phyloP scores from a whole-genome alignment of 108 stramenopile genomes.

The Conticribra guillardii region DNA sequence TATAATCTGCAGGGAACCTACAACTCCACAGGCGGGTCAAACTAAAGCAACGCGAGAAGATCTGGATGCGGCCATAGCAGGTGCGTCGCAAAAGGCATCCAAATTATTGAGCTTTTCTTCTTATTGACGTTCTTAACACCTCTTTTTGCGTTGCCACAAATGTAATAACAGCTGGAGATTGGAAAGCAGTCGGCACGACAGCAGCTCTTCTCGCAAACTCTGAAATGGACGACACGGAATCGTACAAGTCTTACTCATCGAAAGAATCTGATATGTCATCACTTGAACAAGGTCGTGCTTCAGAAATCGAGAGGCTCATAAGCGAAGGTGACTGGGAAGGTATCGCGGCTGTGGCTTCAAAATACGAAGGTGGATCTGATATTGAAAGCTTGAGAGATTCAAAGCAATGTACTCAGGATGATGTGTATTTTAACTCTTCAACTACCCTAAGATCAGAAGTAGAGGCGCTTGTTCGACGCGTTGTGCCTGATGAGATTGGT shows the following conservation, averaged over 20 bases:
- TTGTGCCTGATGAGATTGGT: constrained; percentile 62
- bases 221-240: constrained; percentile 49
- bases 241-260: constrained; percentile 12
- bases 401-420: constrained; percentile 4
- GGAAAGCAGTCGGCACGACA: constrained; percentile 87
- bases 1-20: constrained; percentile 3
- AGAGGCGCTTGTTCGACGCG: constrained; percentile 49
- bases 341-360: constrained; percentile 39
- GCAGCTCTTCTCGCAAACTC: constrained; percentile 75
- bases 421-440: no score
- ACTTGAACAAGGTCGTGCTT: constrained; percentile 23
- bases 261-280: constrained; percentile 12
- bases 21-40: constrained; percentile 3
- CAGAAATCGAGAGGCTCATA: constrained; percentile 44
- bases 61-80: constrained; percentile 76
- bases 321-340: constrained; percentile 54
- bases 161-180: constrained; percentile 63
- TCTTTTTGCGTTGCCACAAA: no score
- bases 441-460: constrained; percentile 50
- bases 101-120: no score
- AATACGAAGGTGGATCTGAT: constrained; percentile 43
- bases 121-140: no score
- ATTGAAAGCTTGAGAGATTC: constrained; percentile 20
- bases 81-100: no score
- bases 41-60: constrained; percentile 49